Evolutionary conservation across 805 yeast species (phyloP).

Genomic region (Tetrapisispora arboricola): DNA sequence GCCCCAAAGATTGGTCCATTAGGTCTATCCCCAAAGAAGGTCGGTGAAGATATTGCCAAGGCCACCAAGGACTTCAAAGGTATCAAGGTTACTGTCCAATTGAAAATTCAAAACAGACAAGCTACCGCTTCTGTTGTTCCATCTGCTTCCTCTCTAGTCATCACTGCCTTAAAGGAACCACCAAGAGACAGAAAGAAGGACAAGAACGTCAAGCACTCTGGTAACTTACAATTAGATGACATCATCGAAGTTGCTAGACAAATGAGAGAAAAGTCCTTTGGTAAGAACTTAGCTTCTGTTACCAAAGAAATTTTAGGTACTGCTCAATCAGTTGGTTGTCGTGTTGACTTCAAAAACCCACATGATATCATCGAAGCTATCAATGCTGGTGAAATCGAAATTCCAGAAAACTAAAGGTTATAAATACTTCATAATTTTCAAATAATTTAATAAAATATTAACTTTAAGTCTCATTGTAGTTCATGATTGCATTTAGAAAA

Average conservation of each 20-base stretch:
- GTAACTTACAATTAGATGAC: constrained; percentile 96
- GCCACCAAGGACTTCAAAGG: constrained; percentile 99
- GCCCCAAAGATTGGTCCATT: constrained; percentile 99
- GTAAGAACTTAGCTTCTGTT: constrained; percentile 94
- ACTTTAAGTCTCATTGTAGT: constrained; percentile 1
- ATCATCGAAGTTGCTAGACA: constrained; percentile 94
- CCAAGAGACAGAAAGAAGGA: constrained; percentile 99
- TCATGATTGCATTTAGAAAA: no score
- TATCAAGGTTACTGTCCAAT: constrained; percentile 97
- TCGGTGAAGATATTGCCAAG: constrained; percentile 99
- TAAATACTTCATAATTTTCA: constrained; percentile 4
- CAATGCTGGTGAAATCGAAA: constrained; percentile 94
- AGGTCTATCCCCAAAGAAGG: constrained; percentile 99
- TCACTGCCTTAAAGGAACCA: constrained; percentile 98
- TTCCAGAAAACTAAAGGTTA: constrained; percentile 29
- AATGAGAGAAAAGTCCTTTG: constrained; percentile 95
- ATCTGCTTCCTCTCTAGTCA: constrained; percentile 97
- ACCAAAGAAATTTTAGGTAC: constrained; percentile 99
- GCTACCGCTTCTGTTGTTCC: constrained; percentile 98
- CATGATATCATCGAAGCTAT: constrained; percentile 98
- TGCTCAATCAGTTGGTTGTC: constrained; percentile 99
- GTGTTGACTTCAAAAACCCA: constrained; percentile 98
- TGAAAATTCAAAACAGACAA: constrained; percentile 99
- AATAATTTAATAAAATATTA: constrained; percentile 4
- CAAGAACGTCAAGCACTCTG: constrained; percentile 98